Conservation (phyloP, 2,329 filamentous ascomycete genomes). For the Fusarium tanahbumbuense region DNA sequence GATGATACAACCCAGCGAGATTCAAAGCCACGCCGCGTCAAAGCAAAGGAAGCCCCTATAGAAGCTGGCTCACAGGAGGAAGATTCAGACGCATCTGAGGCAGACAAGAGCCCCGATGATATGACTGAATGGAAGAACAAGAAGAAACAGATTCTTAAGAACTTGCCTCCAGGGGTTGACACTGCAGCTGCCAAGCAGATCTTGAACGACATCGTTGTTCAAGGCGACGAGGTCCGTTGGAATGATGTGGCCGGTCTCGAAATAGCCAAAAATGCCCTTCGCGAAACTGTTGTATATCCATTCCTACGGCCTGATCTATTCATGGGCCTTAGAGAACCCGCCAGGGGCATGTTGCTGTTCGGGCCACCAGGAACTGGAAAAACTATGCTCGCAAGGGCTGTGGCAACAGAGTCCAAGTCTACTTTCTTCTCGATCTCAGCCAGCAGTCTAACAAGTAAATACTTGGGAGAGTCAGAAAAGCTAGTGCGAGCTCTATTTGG, state of each 20-base stretch:
- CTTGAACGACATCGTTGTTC: conserved; percentile 93
- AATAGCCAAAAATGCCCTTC: conserved; percentile 88
- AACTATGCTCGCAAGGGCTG: conserved; percentile 92
- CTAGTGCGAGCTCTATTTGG: conserved; percentile 91
- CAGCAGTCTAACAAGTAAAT: conserved; percentile 94
- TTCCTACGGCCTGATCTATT: conserved; percentile 96
- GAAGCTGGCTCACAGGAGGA: conserved; percentile 61
- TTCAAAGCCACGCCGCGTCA: conserved; percentile 45
- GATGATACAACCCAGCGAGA: conserved; percentile 39
- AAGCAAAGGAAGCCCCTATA: conserved; percentile 49
- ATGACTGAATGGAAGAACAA: conserved; percentile 69
- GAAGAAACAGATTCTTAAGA: conserved; percentile 75
- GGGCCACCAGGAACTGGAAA: conserved; percentile 98
- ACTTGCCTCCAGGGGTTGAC: conserved; percentile 85
- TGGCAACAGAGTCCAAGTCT: conserved; percentile 92
- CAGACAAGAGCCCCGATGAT: conserved; percentile 54
- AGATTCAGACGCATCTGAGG: conserved; percentile 58
- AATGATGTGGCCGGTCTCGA: conserved; percentile 91
- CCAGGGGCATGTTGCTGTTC: conserved; percentile 94
- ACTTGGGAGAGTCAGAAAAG: conserved; percentile 95
- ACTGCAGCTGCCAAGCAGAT: conserved; percentile 87
- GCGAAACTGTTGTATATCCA: conserved; percentile 96
- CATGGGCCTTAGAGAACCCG: conserved; percentile 93
- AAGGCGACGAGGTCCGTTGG: conserved; percentile 96
- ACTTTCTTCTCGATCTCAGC: conserved; percentile 98